phyloP scores from a whole-genome alignment of 164 flowering plant species.

The Magnolia kwangsiensis region DNA sequence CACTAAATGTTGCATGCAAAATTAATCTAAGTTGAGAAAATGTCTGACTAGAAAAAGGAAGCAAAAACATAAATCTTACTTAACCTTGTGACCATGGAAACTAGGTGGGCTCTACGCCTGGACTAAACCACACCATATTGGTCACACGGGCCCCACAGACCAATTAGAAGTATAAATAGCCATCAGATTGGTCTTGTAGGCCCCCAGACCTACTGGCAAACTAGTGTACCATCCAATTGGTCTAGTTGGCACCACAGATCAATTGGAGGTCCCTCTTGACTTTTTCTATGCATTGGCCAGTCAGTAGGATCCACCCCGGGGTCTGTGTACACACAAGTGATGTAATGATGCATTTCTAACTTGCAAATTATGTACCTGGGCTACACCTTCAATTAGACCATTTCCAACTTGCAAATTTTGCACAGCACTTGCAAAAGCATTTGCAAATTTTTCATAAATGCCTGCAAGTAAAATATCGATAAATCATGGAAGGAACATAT shows the following conservation, averaged over 20 bases:
- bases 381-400: constrained; percentile 82
- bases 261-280: not conserved
- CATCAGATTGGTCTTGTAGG: not conserved
- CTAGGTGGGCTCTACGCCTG: no score
- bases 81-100: no score
- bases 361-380: constrained; percentile 46
- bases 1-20: no score
- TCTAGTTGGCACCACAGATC: not conserved
- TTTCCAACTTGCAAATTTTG: constrained; percentile 81
- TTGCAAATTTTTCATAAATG: constrained; percentile 82
- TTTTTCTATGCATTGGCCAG: not conserved
- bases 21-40: no score
- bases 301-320: no score
- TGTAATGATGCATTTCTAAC: not conserved
- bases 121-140: no score
- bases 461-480: constrained; percentile 36
- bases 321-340: not conserved
- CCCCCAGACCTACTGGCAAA: not conserved
- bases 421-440: constrained; percentile 73
- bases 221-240: not conserved
- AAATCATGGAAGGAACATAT: not conserved
- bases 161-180: no score
- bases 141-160: no score
- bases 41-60: no score
- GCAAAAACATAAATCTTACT: no score